Conservation (phyloP, 2,329 filamentous ascomycete species). For the Cucurbitaria berberidis region DNA sequence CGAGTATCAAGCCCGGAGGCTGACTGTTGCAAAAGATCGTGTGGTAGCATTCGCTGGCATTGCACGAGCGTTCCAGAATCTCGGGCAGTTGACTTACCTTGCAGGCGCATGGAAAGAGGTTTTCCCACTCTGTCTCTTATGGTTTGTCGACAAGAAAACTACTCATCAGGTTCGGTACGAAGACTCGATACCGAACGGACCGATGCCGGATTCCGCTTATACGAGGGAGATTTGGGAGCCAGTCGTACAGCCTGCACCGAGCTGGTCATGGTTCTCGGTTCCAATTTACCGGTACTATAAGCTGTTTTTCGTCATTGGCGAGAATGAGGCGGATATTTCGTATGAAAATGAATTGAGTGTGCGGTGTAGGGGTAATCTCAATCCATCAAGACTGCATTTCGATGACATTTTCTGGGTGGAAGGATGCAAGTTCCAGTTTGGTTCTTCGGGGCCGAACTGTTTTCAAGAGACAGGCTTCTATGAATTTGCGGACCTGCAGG, state of each 20-base stretch:
- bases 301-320: not conserved
- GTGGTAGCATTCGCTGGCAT: constrained; percentile 16
- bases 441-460: not conserved
- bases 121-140: constrained; percentile 5
- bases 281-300: constrained; percentile 6
- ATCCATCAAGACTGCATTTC: not conserved
- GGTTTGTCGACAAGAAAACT: constrained; percentile 7
- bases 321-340: too few species aligned
- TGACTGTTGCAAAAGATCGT: constrained; percentile 8
- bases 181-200: not conserved
- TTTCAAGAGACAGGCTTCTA: not conserved
- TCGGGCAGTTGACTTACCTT: constrained; percentile 9
- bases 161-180: not conserved
- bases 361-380: too few species aligned
- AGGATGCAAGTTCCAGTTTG: not conserved
- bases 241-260: not conserved
- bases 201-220: not conserved
- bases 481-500: not conserved
- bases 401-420: constrained; percentile 2
- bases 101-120: constrained; percentile 10
- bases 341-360: too few species aligned
- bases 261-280: constrained; percentile 14
- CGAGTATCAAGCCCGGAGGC: constrained; percentile 8
- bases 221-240: not conserved
- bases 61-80: constrained; percentile 2